Conservation (phyloP, 1,139 yeast genomes). For the Kurtzmaniella quercitrusa region DNA sequence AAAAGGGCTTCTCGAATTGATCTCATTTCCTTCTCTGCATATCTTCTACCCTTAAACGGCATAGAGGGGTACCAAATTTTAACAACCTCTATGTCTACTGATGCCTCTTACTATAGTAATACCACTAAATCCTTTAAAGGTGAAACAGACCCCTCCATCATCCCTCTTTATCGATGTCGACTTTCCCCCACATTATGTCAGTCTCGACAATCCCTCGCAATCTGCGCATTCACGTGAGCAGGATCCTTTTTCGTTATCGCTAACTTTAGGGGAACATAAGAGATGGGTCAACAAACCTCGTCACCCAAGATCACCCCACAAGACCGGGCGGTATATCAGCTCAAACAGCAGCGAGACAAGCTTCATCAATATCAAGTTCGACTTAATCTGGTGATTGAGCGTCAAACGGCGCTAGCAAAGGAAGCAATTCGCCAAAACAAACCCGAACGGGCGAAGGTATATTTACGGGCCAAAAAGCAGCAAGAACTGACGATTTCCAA, state of each 20-base stretch:
- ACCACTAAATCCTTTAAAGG: too few species aligned
- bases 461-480: slow-evolving; percentile 74
- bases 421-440: slow-evolving; percentile 54
- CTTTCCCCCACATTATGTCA: not conserved
- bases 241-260: not conserved
- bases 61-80: too few species aligned
- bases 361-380: slow-evolving; percentile 70
- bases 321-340: slow-evolving; percentile 79
- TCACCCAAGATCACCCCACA: slow-evolving; percentile 68
- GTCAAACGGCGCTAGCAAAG: slow-evolving; percentile 58
- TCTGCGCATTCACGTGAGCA: not conserved
- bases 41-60: too few species aligned
- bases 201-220: not conserved
- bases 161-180: not conserved
- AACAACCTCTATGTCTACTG: too few species aligned
- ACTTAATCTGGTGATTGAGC: slow-evolving; percentile 50
- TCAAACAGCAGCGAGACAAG: slow-evolving; percentile 85
- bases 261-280: not conserved
- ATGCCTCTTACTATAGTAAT: too few species aligned
- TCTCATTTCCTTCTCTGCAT: too few species aligned
- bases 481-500: slow-evolving; percentile 67
- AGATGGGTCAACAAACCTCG: slow-evolving; percentile 44
- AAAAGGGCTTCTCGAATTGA: too few species aligned
- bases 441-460: slow-evolving; percentile 59
- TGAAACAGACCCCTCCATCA: not conserved